Percentiles rank a stretch among this genome's conserved stretches.
Conservation (phyloP, 1,284 basidiomycete species). For the Baeospora myosura region DNA sequence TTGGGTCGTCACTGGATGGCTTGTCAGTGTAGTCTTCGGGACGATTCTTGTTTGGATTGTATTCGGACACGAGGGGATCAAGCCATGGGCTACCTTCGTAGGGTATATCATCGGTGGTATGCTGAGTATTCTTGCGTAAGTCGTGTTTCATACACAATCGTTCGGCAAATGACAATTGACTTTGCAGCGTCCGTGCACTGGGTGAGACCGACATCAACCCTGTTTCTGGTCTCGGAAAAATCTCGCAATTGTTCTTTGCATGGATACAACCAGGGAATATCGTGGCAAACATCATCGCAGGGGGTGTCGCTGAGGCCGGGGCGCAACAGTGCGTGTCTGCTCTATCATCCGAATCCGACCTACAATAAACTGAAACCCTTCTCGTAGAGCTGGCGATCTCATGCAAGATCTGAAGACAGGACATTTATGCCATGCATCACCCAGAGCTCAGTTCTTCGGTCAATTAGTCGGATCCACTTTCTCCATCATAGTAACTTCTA, state of each 20-base stretch:
- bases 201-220: conserved; percentile 94
- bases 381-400: conserved; percentile 80
- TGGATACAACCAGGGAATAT: conserved; percentile 92
- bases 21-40: conserved; percentile 58
- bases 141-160: conserved; percentile 10
- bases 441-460: conserved; percentile 81
- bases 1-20: conserved; percentile 75
- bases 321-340: conserved; percentile 71
- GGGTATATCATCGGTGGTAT: conserved; percentile 81
- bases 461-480: conserved; percentile 84
- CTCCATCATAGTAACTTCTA: conserved; percentile 84
- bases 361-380: no score
- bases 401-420: conserved; percentile 99
- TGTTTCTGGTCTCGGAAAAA: conserved; percentile 90
- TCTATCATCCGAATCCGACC: no score
- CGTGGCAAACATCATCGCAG: conserved; percentile 93
- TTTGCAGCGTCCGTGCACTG: conserved; percentile 72
- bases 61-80: conserved; percentile 86
- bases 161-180: conserved; percentile 1
- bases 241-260: conserved; percentile 90
- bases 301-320: conserved; percentile 93
- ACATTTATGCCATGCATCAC: conserved; percentile 80
- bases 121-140: conserved; percentile 81
- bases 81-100: conserved; percentile 87
- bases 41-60: conserved; percentile 80